These are phyloP conservation scores for Skeletonema tropicum DNA, from an alignment of 108 stramenopile species.

Conservation along the genomic window DNA sequence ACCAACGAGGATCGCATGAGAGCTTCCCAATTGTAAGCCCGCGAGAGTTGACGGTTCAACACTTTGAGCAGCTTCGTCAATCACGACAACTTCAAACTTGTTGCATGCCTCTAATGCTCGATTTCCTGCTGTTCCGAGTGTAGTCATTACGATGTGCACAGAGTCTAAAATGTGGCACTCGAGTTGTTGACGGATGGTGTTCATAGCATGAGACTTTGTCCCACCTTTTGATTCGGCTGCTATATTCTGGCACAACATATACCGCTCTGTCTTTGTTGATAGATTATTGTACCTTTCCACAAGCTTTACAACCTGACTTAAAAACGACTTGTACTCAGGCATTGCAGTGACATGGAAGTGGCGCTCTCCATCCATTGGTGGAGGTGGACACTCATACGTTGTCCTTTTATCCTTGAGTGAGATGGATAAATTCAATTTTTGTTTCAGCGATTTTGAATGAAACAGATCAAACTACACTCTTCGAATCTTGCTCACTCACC, in stretches of 20 bases:
- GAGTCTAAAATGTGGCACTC: constrained; percentile 87
- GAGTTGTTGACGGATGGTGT: constrained; percentile 59
- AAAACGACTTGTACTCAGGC: constrained; percentile 81
- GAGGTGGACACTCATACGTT: constrained; percentile 81
- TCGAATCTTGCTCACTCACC: background rate
- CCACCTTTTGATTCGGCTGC: constrained; percentile 24
- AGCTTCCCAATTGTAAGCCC: constrained; percentile 88
- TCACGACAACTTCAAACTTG: constrained; percentile 95
- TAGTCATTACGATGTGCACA: constrained; percentile 96
- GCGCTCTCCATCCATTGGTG: constrained; percentile 77
- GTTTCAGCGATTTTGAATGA: background rate
- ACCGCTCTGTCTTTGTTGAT: constrained; percentile 69
- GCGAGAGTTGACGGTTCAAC: constrained; percentile 95
- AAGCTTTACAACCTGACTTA: constrained; percentile 71
- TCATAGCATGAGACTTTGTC: constrained; percentile 36
- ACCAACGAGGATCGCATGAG: constrained; percentile 93
- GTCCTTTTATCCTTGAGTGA: constrained; percentile 58
- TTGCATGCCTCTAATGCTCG: constrained; percentile 78
- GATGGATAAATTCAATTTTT: background rate
- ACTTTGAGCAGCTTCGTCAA: constrained; percentile 98
- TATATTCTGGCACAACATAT: constrained; percentile 47
- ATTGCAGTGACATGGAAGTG: constrained; percentile 63
- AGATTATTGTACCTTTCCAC: constrained; percentile 78
- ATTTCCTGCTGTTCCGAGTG: constrained; percentile 92
- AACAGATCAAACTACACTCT: background rate